These are phyloP conservation scores for Pharnaceum exiguum DNA, from an alignment of 148 eudicot species.

Conservation along the genomic window DNA sequence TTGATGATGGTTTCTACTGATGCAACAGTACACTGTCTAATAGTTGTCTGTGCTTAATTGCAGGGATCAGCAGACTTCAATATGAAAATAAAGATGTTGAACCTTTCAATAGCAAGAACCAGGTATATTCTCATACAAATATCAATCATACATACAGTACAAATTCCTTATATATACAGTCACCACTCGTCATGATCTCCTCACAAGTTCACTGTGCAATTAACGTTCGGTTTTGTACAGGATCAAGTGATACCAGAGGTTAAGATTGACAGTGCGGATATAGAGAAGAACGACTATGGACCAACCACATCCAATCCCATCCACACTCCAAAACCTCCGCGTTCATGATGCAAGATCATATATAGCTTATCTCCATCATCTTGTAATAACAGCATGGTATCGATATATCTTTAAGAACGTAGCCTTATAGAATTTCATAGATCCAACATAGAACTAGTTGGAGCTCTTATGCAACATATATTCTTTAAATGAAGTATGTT, in stretches of 20 bases:
- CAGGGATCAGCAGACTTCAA: constrained; percentile 31
- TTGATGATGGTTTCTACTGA: neutral
- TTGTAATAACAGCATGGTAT: constrained; percentile 10
- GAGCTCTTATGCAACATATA: neutral
- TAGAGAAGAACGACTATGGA: constrained; percentile 43
- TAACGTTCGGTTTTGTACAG: neutral
- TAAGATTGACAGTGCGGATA: constrained; percentile 20
- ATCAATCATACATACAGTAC: neutral
- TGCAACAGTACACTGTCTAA: neutral
- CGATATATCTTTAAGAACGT: too few relatives aligned
- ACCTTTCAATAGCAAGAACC: constrained; percentile 9
- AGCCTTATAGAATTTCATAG: neutral
- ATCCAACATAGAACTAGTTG: neutral
- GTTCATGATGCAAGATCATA: constrained; percentile 12
- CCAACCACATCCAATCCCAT: constrained; percentile 39
- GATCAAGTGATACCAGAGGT: constrained; percentile 18
- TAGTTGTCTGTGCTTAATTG: neutral
- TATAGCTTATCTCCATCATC: neutral
- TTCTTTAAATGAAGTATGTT: too few relatives aligned
- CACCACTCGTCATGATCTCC: too few relatives aligned
- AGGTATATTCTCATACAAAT: constrained; percentile 19
- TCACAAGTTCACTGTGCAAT: too few relatives aligned
- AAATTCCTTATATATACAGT: too few relatives aligned
- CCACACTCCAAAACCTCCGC: constrained; percentile 50
- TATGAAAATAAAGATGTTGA: constrained; percentile 1